Conservation (phyloP, 192 early-diverging fungal species). For the Coemansia sp. region DNA sequence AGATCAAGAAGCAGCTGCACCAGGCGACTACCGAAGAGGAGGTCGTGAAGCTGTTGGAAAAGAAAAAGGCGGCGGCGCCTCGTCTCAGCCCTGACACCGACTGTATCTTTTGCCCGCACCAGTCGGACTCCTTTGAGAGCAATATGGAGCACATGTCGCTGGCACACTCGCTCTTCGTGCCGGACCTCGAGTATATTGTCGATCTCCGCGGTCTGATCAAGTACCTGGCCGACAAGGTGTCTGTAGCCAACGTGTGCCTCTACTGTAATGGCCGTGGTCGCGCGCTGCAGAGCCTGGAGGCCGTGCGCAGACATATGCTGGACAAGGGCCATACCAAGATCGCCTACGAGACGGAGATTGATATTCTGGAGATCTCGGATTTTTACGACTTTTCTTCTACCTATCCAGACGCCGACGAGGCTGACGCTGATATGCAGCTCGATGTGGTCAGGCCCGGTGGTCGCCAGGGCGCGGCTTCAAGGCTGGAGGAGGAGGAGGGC, state of each 20-base stretch:
- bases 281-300: constrained; percentile 78
- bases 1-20: constrained; percentile 45
- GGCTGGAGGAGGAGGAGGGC: constrained; percentile 74
- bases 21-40: constrained; percentile 58
- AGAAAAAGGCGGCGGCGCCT: constrained; percentile 71
- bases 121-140: constrained; percentile 59
- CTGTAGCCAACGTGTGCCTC: constrained; percentile 92
- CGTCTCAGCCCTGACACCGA: constrained; percentile 67
- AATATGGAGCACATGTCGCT: constrained; percentile 92
- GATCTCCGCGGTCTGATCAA: constrained; percentile 84
- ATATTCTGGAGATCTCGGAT: constrained; percentile 87
- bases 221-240: constrained; percentile 93
- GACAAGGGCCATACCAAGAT: constrained; percentile 97
- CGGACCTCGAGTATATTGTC: constrained; percentile 91
- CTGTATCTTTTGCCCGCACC: constrained; percentile 91
- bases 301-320: constrained; percentile 92
- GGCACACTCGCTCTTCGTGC: constrained; percentile 93
- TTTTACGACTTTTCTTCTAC: constrained; percentile 95
- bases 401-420: constrained; percentile 64
- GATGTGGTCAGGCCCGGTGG: constrained; percentile 31
- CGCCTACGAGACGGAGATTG: constrained; percentile 89
- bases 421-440: constrained; percentile 39
- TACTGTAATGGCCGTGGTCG: constrained; percentile 92
- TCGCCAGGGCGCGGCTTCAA: constrained; percentile 18
- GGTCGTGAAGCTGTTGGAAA: constrained; percentile 73